phyloP scores from a whole-genome alignment of 1,139 yeast species.

The Pneumocystis oryctolagi region DNA sequence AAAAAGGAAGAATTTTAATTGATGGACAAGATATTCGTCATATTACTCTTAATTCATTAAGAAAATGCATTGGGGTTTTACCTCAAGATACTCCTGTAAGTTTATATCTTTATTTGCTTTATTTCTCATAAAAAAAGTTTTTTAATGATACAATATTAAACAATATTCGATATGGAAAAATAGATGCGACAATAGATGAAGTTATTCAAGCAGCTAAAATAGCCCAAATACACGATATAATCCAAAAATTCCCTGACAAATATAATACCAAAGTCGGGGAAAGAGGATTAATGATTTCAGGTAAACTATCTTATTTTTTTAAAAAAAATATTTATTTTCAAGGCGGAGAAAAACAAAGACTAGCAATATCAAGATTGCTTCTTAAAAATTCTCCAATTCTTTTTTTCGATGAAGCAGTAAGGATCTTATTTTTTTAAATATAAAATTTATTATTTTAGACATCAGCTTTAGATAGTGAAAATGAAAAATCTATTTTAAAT shows the following conservation, averaged over 20 bases:
- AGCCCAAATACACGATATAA: slow-evolving; percentile 53
- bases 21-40: slow-evolving; percentile 82
- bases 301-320: slow-evolving; percentile 64
- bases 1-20: slow-evolving; percentile 58
- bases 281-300: slow-evolving; percentile 73
- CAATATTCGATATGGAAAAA: slow-evolving; percentile 73
- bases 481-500: slow-evolving; percentile 32
- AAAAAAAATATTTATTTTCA: slow-evolving; percentile 58
- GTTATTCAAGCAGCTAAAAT: slow-evolving; percentile 46
- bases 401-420: slow-evolving; percentile 62
- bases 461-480: slow-evolving; percentile 76
- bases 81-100: slow-evolving; percentile 90
- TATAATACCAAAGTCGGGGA: slow-evolving; percentile 69
- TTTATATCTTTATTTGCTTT: slow-evolving; percentile 40
- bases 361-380: slow-evolving; percentile 69
- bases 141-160: slow-evolving; percentile 83
- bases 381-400: slow-evolving; percentile 60
- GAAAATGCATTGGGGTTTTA: slow-evolving; percentile 72
- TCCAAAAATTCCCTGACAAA: slow-evolving; percentile 39
- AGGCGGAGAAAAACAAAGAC: slow-evolving; percentile 82
- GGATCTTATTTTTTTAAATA: slow-evolving; percentile 4
- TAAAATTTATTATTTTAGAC: slow-evolving; percentile 27
- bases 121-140: slow-evolving; percentile 31
- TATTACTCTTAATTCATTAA: slow-evolving; percentile 58
- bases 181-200: slow-evolving; percentile 60